phyloP scores from a whole-genome alignment of 2,329 filamentous ascomycete species.

The Stagonosporopsis tanaceti region DNA sequence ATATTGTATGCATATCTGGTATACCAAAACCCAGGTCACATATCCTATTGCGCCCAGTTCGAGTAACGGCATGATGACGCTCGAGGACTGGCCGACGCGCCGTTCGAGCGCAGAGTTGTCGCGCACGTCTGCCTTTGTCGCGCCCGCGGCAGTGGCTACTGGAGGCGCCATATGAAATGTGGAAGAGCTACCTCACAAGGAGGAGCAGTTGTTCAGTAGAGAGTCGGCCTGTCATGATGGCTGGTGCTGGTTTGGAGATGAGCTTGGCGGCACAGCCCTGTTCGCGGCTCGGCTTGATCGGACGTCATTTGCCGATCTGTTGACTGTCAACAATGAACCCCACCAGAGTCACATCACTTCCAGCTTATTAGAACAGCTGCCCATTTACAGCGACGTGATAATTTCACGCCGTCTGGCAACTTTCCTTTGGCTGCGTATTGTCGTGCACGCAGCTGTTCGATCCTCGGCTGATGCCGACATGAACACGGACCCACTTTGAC shows the following conservation, averaged over 20 bases:
- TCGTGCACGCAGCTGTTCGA: neutral
- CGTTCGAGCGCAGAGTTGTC: slow-evolving; percentile 35
- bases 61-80: slow-evolving; percentile 73
- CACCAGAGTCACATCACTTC: neutral
- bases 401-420: neutral
- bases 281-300: neutral
- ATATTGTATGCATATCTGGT: slow-evolving; percentile 69
- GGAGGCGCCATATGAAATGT: slow-evolving; percentile 29
- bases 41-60: slow-evolving; percentile 73
- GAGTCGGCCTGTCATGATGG: slow-evolving; percentile 6
- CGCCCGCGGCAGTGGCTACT: slow-evolving; percentile 22
- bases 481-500: neutral
- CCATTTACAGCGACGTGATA: too few species aligned
- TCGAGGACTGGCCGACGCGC: slow-evolving; percentile 63
- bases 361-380: neutral
- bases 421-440: neutral
- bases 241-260: neutral
- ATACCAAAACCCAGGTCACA: slow-evolving; percentile 74
- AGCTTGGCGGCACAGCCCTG: slow-evolving; percentile 14
- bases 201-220: neutral
- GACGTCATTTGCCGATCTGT: slow-evolving; percentile 12
- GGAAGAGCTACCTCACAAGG: slow-evolving; percentile 9
- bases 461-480: neutral
- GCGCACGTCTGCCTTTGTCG: slow-evolving; percentile 34
- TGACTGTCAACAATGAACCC: neutral